Conservation (phyloP, 1,284 basidiomycete species). For the Inonotus obliquus region DNA sequence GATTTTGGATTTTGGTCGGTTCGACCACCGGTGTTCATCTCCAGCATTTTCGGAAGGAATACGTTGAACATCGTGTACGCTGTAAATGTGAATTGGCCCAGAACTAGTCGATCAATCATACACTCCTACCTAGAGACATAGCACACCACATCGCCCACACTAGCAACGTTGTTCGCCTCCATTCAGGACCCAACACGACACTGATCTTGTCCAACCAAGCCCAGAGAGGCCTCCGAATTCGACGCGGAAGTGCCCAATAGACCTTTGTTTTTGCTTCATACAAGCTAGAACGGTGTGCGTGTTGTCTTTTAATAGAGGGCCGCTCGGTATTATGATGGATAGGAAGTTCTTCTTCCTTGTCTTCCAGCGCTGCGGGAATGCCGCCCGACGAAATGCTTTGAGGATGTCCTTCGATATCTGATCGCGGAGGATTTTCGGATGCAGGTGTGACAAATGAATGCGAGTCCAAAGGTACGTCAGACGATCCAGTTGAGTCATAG, state of each 20-base stretch:
- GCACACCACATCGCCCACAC: conserved; percentile 83
- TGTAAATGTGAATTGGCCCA: conserved; percentile 25
- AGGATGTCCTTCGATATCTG: background rate
- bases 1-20: conserved; percentile 37
- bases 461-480: conserved; percentile 33
- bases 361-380: background rate
- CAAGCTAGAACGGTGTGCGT: conserved; percentile 14
- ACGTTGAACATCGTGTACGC: conserved; percentile 98
- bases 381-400: background rate
- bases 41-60: conserved; percentile 87
- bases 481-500: conserved; percentile 38
- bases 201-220: conserved; percentile 71
- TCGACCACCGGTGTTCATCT: conserved; percentile 40
- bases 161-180: conserved; percentile 78
- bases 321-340: background rate
- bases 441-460: conserved; percentile 33
- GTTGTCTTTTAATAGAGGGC: background rate
- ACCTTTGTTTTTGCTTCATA: conserved; percentile 30
- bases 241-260: conserved; percentile 45
- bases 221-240: conserved; percentile 45
- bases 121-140: conserved; percentile 69
- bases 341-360: conserved; percentile 5
- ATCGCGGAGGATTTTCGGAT: conserved; percentile 1
- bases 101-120: background rate
- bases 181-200: conserved; percentile 78